Conservation (phyloP, 768 basidiomycete species). For the Rhizopogon salebrosus region DNA sequence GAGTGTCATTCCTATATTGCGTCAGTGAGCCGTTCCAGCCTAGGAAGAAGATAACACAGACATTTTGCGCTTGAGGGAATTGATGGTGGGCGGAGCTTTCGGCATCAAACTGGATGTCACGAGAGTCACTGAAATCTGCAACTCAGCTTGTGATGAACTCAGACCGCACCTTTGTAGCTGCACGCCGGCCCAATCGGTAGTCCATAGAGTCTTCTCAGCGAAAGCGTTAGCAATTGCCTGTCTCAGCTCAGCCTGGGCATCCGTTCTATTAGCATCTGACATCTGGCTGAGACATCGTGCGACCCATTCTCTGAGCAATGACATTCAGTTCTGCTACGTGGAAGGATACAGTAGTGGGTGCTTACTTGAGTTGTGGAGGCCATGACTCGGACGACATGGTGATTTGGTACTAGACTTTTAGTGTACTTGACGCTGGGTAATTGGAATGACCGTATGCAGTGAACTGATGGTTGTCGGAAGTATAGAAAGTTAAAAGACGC, state of each 20-base stretch:
- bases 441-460: neutral
- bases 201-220: constrained; percentile 76
- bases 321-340: constrained; percentile 8
- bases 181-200: constrained; percentile 89
- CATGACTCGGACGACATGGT: constrained; percentile 73
- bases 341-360: neutral
- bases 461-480: neutral
- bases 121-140: constrained; percentile 18
- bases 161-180: constrained; percentile 73
- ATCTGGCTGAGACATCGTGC: constrained; percentile 90
- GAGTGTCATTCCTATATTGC: constrained; percentile 32
- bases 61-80: constrained; percentile 67
- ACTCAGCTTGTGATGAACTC: neutral
- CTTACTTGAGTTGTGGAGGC: constrained; percentile 77
- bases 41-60: constrained; percentile 26
- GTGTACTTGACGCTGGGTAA: neutral
- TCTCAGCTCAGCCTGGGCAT: constrained; percentile 92
- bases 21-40: constrained; percentile 7
- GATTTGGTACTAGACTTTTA: neutral
- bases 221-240: constrained; percentile 95
- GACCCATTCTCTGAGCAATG: constrained; percentile 79
- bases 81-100: constrained; percentile 49
- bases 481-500: constrained; percentile 6
- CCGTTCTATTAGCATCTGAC: constrained; percentile 78
- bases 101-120: constrained; percentile 45